Base-by-base conservation (phyloP, 495 filamentous ascomycete genomes). In the Penicillium turbatum region DNA sequence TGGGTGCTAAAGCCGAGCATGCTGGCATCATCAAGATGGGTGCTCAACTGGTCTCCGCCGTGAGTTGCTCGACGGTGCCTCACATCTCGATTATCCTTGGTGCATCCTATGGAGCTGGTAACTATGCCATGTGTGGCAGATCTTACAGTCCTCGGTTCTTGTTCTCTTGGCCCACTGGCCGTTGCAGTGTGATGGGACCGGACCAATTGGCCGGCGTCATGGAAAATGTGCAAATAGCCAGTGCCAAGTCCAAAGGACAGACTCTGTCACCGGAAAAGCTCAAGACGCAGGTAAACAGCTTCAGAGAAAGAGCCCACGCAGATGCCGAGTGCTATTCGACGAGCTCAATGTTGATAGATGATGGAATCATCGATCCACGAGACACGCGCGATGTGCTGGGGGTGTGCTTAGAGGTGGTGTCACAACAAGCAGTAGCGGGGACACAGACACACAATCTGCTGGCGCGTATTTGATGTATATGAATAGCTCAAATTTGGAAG, bases 121-220 rank as follows among this genome's bases (percentile, higher is more conserved):
- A 70, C 44, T 70, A 70, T 41, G 67, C 67, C 5, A 70, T 70
- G 67, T 70, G 67, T 46, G 67, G 67, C 1, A 40, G 67, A 5
- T 12, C 67, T 3, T 70, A 68, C 37, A 52, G 47, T 3, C 67
- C 67, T 0, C 61, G 67, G 0, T 68, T 70, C 38, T 17, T 70
- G 2, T 70, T 70, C 47, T 59, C 67, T 21, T 70, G 67, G 67
- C 65, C 65, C 2, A 70, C 53, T 1, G 63, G 67, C 9, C 65
- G 65, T 1, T 70, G 67, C 44, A 66, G 65, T 17, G 67, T 70
- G 0, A 70, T 70, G 67, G 67, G 67, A 0, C 61, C 67, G 0
- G 67, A 68, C 15, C 65, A 68, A 46, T 36, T 70, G 9, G 49
- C 57, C 0, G 67, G 67, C 1, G 67, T 70, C 10, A 70, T 70